These are phyloP conservation scores for Hibiscus tridactylites DNA, from an alignment of 345 rosid species.

Conservation along the genomic window DNA sequence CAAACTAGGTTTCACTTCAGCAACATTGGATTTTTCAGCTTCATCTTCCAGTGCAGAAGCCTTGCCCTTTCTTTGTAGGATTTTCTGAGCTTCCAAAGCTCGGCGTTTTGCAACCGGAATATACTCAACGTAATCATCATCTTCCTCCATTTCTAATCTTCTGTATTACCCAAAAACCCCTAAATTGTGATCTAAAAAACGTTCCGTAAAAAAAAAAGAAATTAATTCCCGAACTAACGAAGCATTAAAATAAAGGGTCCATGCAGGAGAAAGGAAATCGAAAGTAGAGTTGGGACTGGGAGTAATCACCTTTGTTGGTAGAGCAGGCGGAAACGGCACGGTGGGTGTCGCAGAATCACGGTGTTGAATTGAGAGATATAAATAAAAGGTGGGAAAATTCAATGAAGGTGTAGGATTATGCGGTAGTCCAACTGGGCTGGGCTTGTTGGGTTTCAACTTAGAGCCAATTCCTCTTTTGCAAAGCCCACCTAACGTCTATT, in stretches of 20 bases:
- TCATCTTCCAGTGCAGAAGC: slow-evolving; percentile 53
- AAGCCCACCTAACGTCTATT: too few species aligned
- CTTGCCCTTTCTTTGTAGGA: slow-evolving; percentile 74
- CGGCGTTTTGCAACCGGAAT: slow-evolving; percentile 79
- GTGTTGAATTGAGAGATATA: background rate
- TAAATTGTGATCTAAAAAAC: background rate
- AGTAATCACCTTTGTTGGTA: background rate
- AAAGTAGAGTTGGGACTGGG: background rate
- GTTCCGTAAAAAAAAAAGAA: background rate
- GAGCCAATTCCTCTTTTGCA: too few species aligned
- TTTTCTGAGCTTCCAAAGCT: slow-evolving; percentile 62
- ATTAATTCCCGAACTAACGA: background rate
- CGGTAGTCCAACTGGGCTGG: too few species aligned
- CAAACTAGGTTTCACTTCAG: slow-evolving; percentile 75
- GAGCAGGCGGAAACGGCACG: background rate
- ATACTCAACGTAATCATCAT: slow-evolving; percentile 66
- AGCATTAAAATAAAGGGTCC: background rate
- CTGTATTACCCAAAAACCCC: background rate
- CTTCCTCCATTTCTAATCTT: slow-evolving; percentile 49
- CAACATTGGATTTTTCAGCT: slow-evolving; percentile 50
- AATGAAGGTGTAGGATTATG: background rate
- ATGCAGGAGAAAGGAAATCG: background rate
- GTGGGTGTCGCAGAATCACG: background rate
- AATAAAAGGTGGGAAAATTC: background rate
- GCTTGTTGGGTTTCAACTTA: too few species aligned